Evolutionary conservation across 2,329 filamentous ascomycete genomes (phyloP), one percentile per base, ranked within the genome.

Genomic region (Aspergillus intermedius): DNA sequence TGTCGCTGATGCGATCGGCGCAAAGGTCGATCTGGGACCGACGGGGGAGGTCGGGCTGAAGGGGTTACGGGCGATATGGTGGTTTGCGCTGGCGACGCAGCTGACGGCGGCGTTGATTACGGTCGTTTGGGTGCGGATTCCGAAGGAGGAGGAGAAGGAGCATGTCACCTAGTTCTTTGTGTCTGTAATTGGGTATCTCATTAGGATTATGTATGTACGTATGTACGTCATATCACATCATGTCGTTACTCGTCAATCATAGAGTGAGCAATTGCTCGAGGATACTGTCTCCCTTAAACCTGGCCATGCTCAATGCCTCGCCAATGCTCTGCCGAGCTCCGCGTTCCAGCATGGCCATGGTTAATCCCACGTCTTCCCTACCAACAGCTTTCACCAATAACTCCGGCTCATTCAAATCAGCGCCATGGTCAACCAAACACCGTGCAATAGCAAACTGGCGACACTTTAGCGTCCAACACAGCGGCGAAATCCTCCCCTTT

Each of bases 11-110:
- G 66, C 68, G 1, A 68, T 73, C 39, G 70, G 69, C 2, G 58
- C 55, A 4, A 49, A 54, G 3, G 60, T 66, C 2, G 56, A 60
- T 44, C 47, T 13, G 4, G 50, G 52, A 3, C 41, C 58, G 0
- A 49, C 56, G 37, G 62, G 62, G 2, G 52, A 62, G 32, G 49
- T 65, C 28, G 53, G 61, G 3, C 57, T 72, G 3, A 49, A 51
- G 3, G 71, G 72, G 3, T 64, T 71, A 47, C 58, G 66, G 3
- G 64, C 65, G 10, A 74, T 72, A 3, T 63, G 73, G 53, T 75
- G 71, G 57, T 70, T 74, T 53, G 70, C 61, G 0, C 57, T 68
- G 10, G 71, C 55, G 0, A 54, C 69, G n/a, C 66, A 70, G 28
- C 52, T 62, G 9, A 49, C 61, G 2, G 68, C 66, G 0, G 51